A percentile compares a stretch with the other conserved stretches of the same genome.
These are phyloP conservation scores for Arthrobotrys musiformis DNA, from an alignment of 2,329 filamentous ascomycete species.

Conservation along the genomic window DNA sequence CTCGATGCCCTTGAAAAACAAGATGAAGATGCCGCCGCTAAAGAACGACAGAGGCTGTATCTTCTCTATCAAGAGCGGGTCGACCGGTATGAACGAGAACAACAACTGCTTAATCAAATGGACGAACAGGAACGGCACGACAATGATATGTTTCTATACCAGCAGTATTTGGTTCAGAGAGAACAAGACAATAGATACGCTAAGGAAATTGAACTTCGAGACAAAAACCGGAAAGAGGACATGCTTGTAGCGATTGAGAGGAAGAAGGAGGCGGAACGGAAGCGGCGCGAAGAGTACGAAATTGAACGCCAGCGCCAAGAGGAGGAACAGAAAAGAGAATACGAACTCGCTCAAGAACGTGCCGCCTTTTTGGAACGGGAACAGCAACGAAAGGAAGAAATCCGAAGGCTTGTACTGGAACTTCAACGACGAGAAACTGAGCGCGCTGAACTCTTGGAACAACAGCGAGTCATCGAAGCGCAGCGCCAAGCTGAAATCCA, in stretches of 20 bases:
- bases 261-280: slow-evolving; percentile 45
- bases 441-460: slow-evolving; percentile 35
- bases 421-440: slow-evolving; percentile 39
- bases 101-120: slow-evolving; percentile 27
- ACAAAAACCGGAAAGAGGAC: slow-evolving; percentile 45
- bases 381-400: slow-evolving; percentile 42
- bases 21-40: slow-evolving; percentile 39
- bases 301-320: slow-evolving; percentile 39
- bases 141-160: slow-evolving; percentile 40
- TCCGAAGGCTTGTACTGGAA: slow-evolving; percentile 34
- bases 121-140: slow-evolving; percentile 30
- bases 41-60: slow-evolving; percentile 41
- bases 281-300: slow-evolving; percentile 39
- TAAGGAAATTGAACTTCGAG: slow-evolving; percentile 30
- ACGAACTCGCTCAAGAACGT: slow-evolving; percentile 47
- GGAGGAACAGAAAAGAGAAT: slow-evolving; percentile 44
- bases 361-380: slow-evolving; percentile 51
- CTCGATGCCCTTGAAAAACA: slow-evolving; percentile 39
- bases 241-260: slow-evolving; percentile 48
- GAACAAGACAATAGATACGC: slow-evolving; percentile 46
- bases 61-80: slow-evolving; percentile 46
- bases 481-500: slow-evolving; percentile 36
- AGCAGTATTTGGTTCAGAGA: slow-evolving; percentile 48
- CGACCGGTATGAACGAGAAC: slow-evolving; percentile 49
- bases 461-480: slow-evolving; percentile 34